Base-by-base conservation (phyloP, 306 rosid genomes). In the Ziziphus jujuba region DNA sequence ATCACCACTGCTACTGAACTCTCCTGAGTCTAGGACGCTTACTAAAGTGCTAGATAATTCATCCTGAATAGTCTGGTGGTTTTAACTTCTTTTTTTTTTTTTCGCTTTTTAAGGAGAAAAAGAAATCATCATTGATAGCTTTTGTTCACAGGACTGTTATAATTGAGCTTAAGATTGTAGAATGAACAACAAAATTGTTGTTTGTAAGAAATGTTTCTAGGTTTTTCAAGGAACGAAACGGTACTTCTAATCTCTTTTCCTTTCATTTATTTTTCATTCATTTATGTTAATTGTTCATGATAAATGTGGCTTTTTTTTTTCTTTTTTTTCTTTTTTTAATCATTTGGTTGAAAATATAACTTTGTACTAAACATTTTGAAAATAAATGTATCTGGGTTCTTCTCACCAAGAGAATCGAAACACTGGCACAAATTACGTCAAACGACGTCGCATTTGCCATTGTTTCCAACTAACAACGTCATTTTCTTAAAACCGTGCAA, bases 1-100 rank as follows among this genome's bases (percentile, higher is more conserved):
- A 40, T 90, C 97, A n/a, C 91, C 97, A 54, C 77, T 95, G 79
- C 78, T 61, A 58, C 64, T 56, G 58, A 88, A 93, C 82, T 88
- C 96, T 21, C 85, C 88, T 0, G 84, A 83, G 68, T 81, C 86
- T 70, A 83, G 93, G 84, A 70, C 74, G 80, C 86, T 62, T 16
- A 78, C 81, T 74, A 76, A 82, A n/a, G 79, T 86, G 67, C 72
- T 49, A 35, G 79, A 61, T 31, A 31, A 9, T 61, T 59, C 3
- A 40, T 57, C 68, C 16, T 22, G 47, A 68, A 31, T 34, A 68
- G 65, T 33, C 68, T 36, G 34, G 20, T 65, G 22, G 20, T 65
- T 74, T 20, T 50, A 59, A 9, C 21, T 33, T 52, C 28, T 64
- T 61, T 10, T 48, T 64, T 61, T 10, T 48, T 16, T 71, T 70